These are phyloP conservation scores for Penicillium bovifimosum DNA, from an alignment of 495 filamentous ascomycete species.

Conservation along the genomic window DNA sequence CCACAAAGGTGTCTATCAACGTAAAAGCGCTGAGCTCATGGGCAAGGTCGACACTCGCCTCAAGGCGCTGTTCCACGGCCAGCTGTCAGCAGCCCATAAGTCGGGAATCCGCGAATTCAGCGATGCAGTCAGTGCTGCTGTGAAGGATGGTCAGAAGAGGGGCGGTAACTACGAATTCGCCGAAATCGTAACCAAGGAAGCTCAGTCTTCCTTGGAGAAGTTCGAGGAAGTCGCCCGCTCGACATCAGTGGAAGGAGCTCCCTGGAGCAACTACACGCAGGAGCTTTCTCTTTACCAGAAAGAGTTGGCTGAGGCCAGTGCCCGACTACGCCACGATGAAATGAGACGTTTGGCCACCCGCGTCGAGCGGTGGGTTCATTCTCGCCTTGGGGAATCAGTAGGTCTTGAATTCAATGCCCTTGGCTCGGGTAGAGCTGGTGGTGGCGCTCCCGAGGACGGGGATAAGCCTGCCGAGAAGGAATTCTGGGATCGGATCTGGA, in stretches of 20 bases:
- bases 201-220: slow-evolving; percentile 61
- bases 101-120: slow-evolving; percentile 80
- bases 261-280: slow-evolving; percentile 73
- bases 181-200: slow-evolving; percentile 82
- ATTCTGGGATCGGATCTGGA: slow-evolving; percentile 96
- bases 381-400: slow-evolving; percentile 78
- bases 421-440: slow-evolving; percentile 75
- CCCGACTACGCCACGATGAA: slow-evolving; percentile 79
- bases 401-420: slow-evolving; percentile 93
- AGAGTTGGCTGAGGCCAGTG: slow-evolving; percentile 82
- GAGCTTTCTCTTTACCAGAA: slow-evolving; percentile 60
- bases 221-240: slow-evolving; percentile 74
- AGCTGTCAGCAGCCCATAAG: slow-evolving; percentile 84
- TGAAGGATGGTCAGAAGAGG: slow-evolving; percentile 88
- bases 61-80: slow-evolving; percentile 80
- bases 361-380: slow-evolving; percentile 88
- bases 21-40: slow-evolving; percentile 80
- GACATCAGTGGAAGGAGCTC: slow-evolving; percentile 65
- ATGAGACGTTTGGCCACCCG: slow-evolving; percentile 88
- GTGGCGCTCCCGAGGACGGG: slow-evolving; percentile 70
- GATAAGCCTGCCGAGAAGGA: slow-evolving; percentile 73
- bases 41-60: slow-evolving; percentile 78
- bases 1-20: slow-evolving; percentile 87
- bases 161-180: slow-evolving; percentile 88
- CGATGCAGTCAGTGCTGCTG: slow-evolving; percentile 74